Conservation (phyloP, 129 eudicot genomes). For the Flaveria robusta region DNA sequence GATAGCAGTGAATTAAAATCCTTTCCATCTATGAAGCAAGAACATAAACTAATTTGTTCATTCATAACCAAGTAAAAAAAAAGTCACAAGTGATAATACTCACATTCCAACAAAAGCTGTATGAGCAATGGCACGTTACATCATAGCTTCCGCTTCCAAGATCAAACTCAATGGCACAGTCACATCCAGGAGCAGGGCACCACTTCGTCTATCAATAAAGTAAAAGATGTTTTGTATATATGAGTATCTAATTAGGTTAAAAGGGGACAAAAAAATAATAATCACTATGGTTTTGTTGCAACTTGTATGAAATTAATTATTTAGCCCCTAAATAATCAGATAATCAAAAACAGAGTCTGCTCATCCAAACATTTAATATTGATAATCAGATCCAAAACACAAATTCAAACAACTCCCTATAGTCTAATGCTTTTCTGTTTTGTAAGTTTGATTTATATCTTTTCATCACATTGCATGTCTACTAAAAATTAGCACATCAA, state of each 20-base stretch:
- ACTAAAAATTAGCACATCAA: background rate
- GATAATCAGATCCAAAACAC: background rate
- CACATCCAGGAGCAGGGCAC: slow-evolving; percentile 99
- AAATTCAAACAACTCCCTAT: background rate
- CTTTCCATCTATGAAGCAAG: slow-evolving; percentile 2
- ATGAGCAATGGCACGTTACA: slow-evolving; percentile 81
- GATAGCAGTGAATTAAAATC: slow-evolving; percentile 5
- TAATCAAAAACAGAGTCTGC: background rate
- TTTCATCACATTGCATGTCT: background rate
- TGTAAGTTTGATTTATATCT: background rate
- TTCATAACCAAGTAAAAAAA: background rate
- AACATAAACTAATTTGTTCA: background rate
- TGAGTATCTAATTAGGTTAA: background rate
- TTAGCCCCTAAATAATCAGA: background rate
- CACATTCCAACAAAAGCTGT: slow-evolving; percentile 98
- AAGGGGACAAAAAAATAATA: background rate
- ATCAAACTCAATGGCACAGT: slow-evolving; percentile 81
- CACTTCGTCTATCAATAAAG: slow-evolving; percentile 68
- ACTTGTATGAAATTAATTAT: background rate
- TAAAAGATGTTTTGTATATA: background rate
- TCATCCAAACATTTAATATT: background rate
- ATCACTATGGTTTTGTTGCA: background rate
- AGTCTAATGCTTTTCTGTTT: background rate
- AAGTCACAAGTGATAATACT: slow-evolving; percentile 28
- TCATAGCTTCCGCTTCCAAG: slow-evolving; percentile 88